phyloP scores from a whole-genome alignment of 495 filamentous ascomycete species.

The Penicillium daleae region DNA sequence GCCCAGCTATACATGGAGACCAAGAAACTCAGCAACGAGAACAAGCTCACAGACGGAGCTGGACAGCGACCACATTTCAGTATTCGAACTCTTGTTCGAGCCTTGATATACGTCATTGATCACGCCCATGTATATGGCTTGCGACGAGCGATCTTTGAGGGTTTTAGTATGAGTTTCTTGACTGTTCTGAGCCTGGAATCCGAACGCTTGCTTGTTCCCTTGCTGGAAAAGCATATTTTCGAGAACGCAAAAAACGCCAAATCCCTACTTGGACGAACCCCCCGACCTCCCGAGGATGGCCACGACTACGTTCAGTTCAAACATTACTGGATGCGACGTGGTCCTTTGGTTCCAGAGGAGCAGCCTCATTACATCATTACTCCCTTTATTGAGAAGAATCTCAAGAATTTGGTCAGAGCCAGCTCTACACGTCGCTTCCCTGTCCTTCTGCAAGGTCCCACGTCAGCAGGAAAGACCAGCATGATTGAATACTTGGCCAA shows the following conservation, averaged over 20 bases:
- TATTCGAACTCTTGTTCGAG: slow-evolving; percentile 89
- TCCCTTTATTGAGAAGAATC: slow-evolving; percentile 89
- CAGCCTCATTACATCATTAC: slow-evolving; percentile 95
- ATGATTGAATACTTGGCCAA: slow-evolving; percentile 99
- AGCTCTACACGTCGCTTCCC: slow-evolving; percentile 90
- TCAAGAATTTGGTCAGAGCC: slow-evolving; percentile 90
- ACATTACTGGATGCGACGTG: slow-evolving; percentile 90
- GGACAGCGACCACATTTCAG: slow-evolving; percentile 95
- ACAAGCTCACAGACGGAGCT: slow-evolving; percentile 87
- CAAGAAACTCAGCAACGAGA: slow-evolving; percentile 77
- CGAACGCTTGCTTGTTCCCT: slow-evolving; percentile 71
- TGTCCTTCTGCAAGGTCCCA: slow-evolving; percentile 95
- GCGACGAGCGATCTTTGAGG: slow-evolving; percentile 85
- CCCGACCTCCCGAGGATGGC: slow-evolving; percentile 74
- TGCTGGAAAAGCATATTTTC: slow-evolving; percentile 82
- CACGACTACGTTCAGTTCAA: slow-evolving; percentile 82
- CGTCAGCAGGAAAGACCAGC: slow-evolving; percentile 95
- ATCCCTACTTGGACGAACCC: slow-evolving; percentile 72
- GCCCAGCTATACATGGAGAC: slow-evolving; percentile 84
- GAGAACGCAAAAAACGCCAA: slow-evolving; percentile 64
- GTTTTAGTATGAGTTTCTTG: slow-evolving; percentile 97
- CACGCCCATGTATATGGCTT: slow-evolving; percentile 86
- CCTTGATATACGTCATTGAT: slow-evolving; percentile 82
- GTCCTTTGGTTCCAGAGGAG: slow-evolving; percentile 63
- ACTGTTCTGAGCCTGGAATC: slow-evolving; percentile 82